Conservation (phyloP, 352 stramenopile species). For the Globisporangium cystogenes region DNA sequence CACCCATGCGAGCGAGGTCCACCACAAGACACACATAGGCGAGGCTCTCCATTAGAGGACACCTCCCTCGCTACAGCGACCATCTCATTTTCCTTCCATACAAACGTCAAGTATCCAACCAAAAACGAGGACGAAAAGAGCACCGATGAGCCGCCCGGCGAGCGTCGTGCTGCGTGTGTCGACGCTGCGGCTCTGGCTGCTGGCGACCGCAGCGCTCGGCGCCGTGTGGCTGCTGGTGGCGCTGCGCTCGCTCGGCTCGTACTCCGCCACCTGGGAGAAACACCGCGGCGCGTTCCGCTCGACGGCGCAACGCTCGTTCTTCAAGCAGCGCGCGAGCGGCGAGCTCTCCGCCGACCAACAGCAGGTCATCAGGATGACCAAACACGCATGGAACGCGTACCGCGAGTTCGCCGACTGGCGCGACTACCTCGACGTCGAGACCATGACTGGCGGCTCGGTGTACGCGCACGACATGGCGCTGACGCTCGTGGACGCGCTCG, state of each 20-base stretch:
- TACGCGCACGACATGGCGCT: conserved; percentile 61
- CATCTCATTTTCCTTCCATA: neutral
- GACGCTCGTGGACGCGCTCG: conserved; percentile 55
- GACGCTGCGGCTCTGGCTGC: conserved; percentile 1
- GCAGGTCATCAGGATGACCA: conserved; percentile 45
- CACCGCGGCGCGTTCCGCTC: neutral
- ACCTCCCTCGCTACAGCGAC: no score
- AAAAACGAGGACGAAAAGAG: neutral
- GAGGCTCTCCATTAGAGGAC: no score
- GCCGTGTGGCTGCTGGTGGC: neutral
- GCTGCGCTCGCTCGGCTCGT: neutral
- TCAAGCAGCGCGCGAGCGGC: conserved; percentile 9
- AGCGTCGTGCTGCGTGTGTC: neutral
- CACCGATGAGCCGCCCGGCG: no score
- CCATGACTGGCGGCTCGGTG: conserved; percentile 15
- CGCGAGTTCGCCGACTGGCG: conserved; percentile 26
- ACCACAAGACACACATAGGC: no score
- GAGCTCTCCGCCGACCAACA: conserved; percentile 33
- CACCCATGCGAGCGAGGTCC: no score
- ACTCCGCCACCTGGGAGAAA: neutral
- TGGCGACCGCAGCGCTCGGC: neutral
- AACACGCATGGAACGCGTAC: conserved; percentile 51
- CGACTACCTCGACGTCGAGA: conserved; percentile 32
- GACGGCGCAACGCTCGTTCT: conserved; percentile 18
- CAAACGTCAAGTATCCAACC: no score